phyloP scores from a whole-genome alignment of 2,329 filamentous ascomycete genomes.

The Ceratocystis eucalypticola region DNA sequence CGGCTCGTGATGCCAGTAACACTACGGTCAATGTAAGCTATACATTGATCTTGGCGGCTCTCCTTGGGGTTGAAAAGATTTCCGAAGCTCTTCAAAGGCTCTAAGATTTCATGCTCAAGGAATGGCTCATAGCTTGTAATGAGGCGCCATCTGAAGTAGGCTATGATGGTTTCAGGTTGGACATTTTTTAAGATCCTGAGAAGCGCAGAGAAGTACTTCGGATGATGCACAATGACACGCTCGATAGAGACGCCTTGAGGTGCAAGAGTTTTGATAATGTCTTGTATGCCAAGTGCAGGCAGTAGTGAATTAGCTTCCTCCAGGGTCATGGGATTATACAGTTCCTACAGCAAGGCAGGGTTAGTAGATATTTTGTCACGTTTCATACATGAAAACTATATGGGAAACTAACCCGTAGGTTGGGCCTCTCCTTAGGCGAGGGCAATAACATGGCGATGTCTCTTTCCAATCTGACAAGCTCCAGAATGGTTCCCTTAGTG shows the following conservation, averaged over 20 bases:
- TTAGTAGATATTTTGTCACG: too few relatives aligned
- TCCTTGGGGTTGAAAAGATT: slow-evolving; percentile 37
- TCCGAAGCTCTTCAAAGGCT: slow-evolving; percentile 46
- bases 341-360: slow-evolving; percentile 32
- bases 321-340: slow-evolving; percentile 46
- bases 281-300: slow-evolving; percentile 42
- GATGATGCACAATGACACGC: slow-evolving; percentile 45
- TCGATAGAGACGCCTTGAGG: slow-evolving; percentile 26
- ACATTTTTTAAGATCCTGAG: slow-evolving; percentile 42
- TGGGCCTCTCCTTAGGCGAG: slow-evolving; percentile 40
- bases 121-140: slow-evolving; percentile 39
- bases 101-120: slow-evolving; percentile 47
- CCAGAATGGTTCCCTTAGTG: slow-evolving; percentile 30
- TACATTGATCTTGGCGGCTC: slow-evolving; percentile 45
- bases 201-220: slow-evolving; percentile 46
- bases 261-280: slow-evolving; percentile 38
- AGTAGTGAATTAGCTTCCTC: slow-evolving; percentile 40
- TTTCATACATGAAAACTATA: too few relatives aligned
- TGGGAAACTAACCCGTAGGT: slow-evolving; percentile 35
- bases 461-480: slow-evolving; percentile 43
- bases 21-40: slow-evolving; percentile 41
- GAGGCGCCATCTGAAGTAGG: slow-evolving; percentile 51
- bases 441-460: slow-evolving; percentile 47
- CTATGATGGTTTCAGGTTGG: slow-evolving; percentile 41
- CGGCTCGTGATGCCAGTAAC: slow-evolving; percentile 56